These are phyloP conservation scores for Ascochyta viciae-villosae DNA, from an alignment of 2,329 filamentous ascomycete genomes.

Conservation along the genomic window DNA sequence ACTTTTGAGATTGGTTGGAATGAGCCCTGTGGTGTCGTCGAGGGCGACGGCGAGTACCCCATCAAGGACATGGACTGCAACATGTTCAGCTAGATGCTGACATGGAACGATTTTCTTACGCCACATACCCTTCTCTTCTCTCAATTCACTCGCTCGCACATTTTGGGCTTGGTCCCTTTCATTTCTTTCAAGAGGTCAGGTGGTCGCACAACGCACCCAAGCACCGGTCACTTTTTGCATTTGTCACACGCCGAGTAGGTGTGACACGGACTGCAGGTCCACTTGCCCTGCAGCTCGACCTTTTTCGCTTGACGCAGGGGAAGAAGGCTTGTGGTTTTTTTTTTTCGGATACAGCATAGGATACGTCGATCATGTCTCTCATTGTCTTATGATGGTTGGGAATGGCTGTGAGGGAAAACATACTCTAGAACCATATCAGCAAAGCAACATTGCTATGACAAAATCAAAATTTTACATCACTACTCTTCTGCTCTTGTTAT, in stretches of 20 bases:
- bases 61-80: constrained; percentile 48
- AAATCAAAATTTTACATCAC: neutral
- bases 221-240: constrained; percentile 17
- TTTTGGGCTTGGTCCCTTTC: constrained; percentile 7
- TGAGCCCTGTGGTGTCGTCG: constrained; percentile 44
- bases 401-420: neutral
- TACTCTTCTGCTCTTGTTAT: neutral
- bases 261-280: constrained; percentile 11
- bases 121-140: constrained; percentile 8
- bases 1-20: constrained; percentile 53
- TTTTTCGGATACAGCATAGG: neutral
- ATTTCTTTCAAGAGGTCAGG: constrained; percentile 16
- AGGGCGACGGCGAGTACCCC: constrained; percentile 55
- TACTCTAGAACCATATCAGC: neutral
- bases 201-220: constrained; percentile 18
- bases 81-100: constrained; percentile 28
- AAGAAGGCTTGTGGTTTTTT: constrained; percentile 4
- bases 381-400: neutral
- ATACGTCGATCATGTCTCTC: constrained; percentile 2
- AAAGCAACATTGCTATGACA: constrained; percentile 11
- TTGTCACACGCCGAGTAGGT: constrained; percentile 4
- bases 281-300: constrained; percentile 7
- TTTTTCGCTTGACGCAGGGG: constrained; percentile 8
- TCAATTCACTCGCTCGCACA: constrained; percentile 9
- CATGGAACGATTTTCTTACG: neutral